Evolutionary conservation across 116 monocot genomes (phyloP), one percentile per base, ranked within the genome.

Genomic region (Trichopus zeylanicus): DNA sequence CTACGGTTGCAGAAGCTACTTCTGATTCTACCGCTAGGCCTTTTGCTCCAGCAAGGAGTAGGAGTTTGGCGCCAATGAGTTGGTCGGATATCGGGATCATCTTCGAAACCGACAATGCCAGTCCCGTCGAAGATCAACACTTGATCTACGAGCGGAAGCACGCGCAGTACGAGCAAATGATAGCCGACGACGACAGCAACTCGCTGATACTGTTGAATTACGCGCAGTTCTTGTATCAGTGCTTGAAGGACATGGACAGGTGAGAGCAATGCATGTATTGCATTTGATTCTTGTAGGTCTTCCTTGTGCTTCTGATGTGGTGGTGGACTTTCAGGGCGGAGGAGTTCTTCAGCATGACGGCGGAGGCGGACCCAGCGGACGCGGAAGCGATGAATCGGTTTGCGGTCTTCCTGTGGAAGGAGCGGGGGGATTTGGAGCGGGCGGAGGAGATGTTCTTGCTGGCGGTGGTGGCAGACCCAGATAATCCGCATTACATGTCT

Each of bases 291-390:
- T n/a, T n/a, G n/a, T n/a, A n/a, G n/a, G n/a, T n/a, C n/a, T n/a
- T n/a, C n/a, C n/a, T n/a, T n/a, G n/a, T n/a, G n/a, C n/a, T n/a
- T n/a, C n/a, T n/a, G n/a, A n/a, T n/a, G n/a, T n/a, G n/a, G n/a
- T n/a, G n/a, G n/a, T n/a, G n/a, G n/a, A n/a, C n/a, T n/a, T n/a
- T 21, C 8, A 82, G 82, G 37, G 82, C 82, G 48, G 82, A 77
- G 66, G 19, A 63, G 27, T 77, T 74, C 62, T 82, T 73, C 63
- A 73, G 74, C 67, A 37, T 32, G 59, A 78, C 82, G 39, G 66
- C 39, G 34, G 39, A 26, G 31, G 31, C 61, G 24, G 31, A 67
- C 59, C 74, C 82, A 25, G 70, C 25, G 34, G 82, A 82, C 53
- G 78, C 67, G 58, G 82, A 82, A 52, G 61, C 82, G 25, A 31